Evolutionary conservation across 208 protist genomes (phyloP).

Genomic region (Naegleria lovaniensis): DNA sequence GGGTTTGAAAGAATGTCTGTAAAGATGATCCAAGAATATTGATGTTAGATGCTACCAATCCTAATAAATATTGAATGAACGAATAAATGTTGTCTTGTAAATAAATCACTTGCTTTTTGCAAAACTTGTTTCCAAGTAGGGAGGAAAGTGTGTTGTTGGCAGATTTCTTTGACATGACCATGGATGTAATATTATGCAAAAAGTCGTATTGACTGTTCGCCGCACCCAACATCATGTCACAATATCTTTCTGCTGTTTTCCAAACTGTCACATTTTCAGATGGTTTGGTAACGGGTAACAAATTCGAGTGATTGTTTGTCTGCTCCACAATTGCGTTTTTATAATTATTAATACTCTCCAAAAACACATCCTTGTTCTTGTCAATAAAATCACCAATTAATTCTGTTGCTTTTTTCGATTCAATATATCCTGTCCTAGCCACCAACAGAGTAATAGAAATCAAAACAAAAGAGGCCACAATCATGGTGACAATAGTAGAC

Average conservation of each 20-base stretch:
- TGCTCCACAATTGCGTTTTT: neutral
- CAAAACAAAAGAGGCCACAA: neutral
- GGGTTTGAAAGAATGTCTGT: neutral
- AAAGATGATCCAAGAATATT: neutral
- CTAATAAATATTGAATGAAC: neutral
- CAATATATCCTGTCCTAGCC: neutral
- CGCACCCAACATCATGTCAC: neutral
- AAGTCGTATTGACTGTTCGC: neutral
- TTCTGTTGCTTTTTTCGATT: neutral
- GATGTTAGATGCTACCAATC: neutral
- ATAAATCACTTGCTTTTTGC: neutral
- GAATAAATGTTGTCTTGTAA: neutral
- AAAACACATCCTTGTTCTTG: neutral
- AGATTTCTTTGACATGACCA: neutral
- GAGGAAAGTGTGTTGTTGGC: neutral
- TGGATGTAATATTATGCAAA: neutral
- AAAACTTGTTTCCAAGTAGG: neutral
- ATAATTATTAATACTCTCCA: neutral
- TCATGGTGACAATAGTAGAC: neutral
- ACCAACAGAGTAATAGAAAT: neutral
- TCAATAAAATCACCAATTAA: slow-evolving; percentile 15
- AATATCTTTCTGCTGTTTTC: neutral
- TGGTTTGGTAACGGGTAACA: neutral
- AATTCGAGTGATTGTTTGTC: neutral
- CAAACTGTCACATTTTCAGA: neutral